These are phyloP conservation scores for Taxillus chinensis DNA, from an alignment of 164 flowering plant genomes.

Conservation along the genomic window DNA sequence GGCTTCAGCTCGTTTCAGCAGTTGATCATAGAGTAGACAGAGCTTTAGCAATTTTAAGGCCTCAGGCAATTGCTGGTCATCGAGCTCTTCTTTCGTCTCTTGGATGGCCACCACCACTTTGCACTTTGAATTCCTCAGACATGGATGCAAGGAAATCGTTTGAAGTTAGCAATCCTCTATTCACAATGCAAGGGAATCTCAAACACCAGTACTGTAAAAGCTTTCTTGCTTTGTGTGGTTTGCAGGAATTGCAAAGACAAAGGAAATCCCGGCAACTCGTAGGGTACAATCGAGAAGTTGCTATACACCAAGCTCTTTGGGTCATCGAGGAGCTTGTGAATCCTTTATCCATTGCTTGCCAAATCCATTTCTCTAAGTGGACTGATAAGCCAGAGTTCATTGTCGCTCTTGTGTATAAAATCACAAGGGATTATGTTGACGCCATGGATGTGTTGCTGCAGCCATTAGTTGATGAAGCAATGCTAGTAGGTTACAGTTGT, in stretches of 20 bases:
- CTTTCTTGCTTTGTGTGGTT: slow-evolving; percentile 72
- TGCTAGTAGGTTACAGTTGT: slow-evolving; percentile 84
- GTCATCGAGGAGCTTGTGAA: slow-evolving; percentile 92
- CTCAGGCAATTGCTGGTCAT: slow-evolving; percentile 90
- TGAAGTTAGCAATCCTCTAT: slow-evolving; percentile 57
- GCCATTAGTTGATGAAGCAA: slow-evolving; percentile 89
- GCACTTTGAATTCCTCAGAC: slow-evolving; percentile 34
- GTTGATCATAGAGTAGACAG: slow-evolving; percentile 94
- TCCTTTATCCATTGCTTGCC: slow-evolving; percentile 66
- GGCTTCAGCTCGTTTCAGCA: slow-evolving; percentile 71
- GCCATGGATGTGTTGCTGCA: slow-evolving; percentile 92
- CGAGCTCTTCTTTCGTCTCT: slow-evolving; percentile 76
- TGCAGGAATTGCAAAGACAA: slow-evolving; percentile 71
- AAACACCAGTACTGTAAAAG: slow-evolving; percentile 65
- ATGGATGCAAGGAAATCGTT: slow-evolving; percentile 28
- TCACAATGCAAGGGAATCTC: slow-evolving; percentile 75
- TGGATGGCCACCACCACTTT: slow-evolving; percentile 93
- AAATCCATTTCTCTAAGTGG: slow-evolving; percentile 83
- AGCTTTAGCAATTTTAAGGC: slow-evolving; percentile 82
- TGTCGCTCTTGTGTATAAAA: slow-evolving; percentile 82
- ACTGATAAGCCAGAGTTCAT: slow-evolving; percentile 80
- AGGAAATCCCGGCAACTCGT: slow-evolving; percentile 76
- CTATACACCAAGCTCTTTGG: slow-evolving; percentile 87
- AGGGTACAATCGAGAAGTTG: slow-evolving; percentile 39
- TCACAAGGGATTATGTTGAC: slow-evolving; percentile 78